A percentile compares a stretch with the other conserved stretches of the same genome.
phyloP scores from a whole-genome alignment of 2,329 filamentous ascomycete genomes.

The Trematosphaeria pertusa region DNA sequence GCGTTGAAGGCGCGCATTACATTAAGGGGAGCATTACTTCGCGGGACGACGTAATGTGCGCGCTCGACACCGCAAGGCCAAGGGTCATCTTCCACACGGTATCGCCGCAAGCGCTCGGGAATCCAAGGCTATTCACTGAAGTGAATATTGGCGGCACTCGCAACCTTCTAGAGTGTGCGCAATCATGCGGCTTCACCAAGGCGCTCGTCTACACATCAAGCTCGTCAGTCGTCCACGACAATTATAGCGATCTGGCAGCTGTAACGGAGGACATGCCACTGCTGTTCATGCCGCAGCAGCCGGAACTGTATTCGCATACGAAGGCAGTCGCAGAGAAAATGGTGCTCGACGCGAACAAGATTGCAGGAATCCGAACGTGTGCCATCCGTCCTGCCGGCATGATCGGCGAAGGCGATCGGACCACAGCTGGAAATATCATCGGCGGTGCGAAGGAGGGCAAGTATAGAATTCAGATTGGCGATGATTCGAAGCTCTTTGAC shows the following conservation, averaged over 20 bases:
- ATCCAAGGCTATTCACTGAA: conserved; percentile 44
- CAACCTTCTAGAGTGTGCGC: conserved; percentile 36
- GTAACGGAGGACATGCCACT: conserved; percentile 20
- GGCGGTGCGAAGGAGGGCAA: conserved; percentile 5
- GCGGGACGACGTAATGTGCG: conserved; percentile 40
- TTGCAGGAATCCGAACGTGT: conserved; percentile 11
- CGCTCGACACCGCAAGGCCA: conserved; percentile 49
- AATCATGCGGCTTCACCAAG: conserved; percentile 3
- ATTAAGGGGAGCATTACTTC: conserved; percentile 53
- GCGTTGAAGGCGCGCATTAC: conserved; percentile 48
- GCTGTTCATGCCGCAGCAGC: conserved; percentile 18
- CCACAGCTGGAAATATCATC: conserved; percentile 5
- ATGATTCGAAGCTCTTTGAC: conserved; percentile 19
- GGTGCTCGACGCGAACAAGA: conserved; percentile 21
- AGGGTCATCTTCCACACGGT: conserved; percentile 56
- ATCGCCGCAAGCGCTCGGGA: conserved; percentile 41
- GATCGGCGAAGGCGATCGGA: conserved; percentile 21
- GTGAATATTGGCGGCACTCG: conserved; percentile 57
- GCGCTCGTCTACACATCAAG: conserved; percentile 28
- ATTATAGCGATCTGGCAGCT: conserved; percentile 14
- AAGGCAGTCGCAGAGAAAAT: conserved; percentile 28
- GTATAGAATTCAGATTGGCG: conserved; percentile 8
- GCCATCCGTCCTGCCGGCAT: conserved; percentile 20
- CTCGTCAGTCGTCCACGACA: conserved; percentile 26
- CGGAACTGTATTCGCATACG: conserved; percentile 25